phyloP scores from a whole-genome alignment of 129 eudicot genomes.

The Flaveria sonorensis region DNA sequence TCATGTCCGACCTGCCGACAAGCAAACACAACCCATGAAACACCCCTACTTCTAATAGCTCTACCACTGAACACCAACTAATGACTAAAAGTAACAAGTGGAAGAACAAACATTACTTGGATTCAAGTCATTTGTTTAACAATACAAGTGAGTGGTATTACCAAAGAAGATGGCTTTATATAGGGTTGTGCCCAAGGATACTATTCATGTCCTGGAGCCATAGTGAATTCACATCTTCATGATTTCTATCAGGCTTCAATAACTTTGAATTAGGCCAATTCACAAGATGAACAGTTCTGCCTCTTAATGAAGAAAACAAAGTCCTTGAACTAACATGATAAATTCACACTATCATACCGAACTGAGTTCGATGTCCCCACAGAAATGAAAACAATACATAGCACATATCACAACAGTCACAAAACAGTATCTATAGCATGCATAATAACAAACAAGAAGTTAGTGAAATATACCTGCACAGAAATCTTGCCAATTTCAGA shows the following conservation, averaged over 20 bases:
- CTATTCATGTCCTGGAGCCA: not conserved
- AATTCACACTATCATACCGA: not conserved
- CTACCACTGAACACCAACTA: not conserved
- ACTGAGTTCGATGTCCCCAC: constrained; percentile 9
- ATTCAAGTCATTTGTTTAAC: not conserved
- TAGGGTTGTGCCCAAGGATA: not conserved
- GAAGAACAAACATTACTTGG: not conserved
- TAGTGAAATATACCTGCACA: constrained; percentile 68
- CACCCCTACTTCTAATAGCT: not conserved
- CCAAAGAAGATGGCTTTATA: constrained; percentile 3
- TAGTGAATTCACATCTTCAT: not conserved
- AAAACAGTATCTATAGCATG: constrained; percentile 9
- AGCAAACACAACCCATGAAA: not conserved
- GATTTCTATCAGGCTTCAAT: not conserved
- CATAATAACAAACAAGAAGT: constrained; percentile 17
- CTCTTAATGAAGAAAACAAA: constrained; percentile 4
- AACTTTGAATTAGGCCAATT: not conserved
- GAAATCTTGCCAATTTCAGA: constrained; percentile 88
- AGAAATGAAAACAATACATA: not conserved
- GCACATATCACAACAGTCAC: constrained; percentile 9
- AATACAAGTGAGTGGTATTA: not conserved
- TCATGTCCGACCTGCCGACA: not conserved
- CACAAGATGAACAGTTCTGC: constrained; percentile 12
- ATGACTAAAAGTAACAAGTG: not conserved
- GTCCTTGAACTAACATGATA: not conserved